A percentile compares a stretch with the other conserved stretches of the same genome.
Evolutionary conservation across 2,329 filamentous ascomycete species (phyloP).

Genomic region (Botrytis sinoallii): DNA sequence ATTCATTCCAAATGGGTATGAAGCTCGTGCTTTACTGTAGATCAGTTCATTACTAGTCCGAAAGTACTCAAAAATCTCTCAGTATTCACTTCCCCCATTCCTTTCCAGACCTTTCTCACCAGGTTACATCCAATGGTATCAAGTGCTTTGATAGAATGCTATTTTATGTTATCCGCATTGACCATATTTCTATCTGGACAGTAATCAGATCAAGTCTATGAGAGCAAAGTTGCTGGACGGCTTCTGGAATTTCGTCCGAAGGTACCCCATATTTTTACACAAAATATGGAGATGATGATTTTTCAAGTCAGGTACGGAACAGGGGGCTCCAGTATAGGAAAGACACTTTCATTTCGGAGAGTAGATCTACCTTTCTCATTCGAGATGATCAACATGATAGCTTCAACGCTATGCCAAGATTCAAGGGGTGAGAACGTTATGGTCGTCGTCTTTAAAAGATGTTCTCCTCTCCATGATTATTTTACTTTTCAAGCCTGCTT

Average conservation of each 20-base stretch:
- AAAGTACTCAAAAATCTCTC: neutral
- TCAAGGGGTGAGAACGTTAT: conserved; percentile 1
- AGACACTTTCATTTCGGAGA: conserved; percentile 20
- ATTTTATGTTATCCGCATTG: neutral
- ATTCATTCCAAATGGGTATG: neutral
- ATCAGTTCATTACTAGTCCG: neutral
- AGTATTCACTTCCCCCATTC: neutral
- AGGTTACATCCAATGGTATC: neutral
- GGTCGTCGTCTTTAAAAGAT: conserved; percentile 14
- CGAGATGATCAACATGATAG: conserved; percentile 9
- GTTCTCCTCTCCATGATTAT: conserved; percentile 9
- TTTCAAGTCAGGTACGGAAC: neutral
- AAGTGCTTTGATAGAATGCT: neutral
- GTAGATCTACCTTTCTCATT: conserved; percentile 1
- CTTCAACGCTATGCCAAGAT: neutral
- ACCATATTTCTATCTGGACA: neutral
- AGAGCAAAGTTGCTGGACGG: neutral
- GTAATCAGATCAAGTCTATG: neutral
- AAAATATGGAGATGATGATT: conserved; percentile 7
- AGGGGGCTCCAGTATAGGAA: neutral
- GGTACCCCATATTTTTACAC: conserved; percentile 3
- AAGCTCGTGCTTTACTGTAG: neutral
- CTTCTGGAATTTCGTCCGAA: neutral
- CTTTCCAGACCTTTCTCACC: neutral
- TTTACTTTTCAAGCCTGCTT: conserved; percentile 1